A percentile compares a stretch with the other conserved stretches of the same genome.
Conservation (phyloP, 1,284 basidiomycete species). For the Ustilago bromivora region DNA sequence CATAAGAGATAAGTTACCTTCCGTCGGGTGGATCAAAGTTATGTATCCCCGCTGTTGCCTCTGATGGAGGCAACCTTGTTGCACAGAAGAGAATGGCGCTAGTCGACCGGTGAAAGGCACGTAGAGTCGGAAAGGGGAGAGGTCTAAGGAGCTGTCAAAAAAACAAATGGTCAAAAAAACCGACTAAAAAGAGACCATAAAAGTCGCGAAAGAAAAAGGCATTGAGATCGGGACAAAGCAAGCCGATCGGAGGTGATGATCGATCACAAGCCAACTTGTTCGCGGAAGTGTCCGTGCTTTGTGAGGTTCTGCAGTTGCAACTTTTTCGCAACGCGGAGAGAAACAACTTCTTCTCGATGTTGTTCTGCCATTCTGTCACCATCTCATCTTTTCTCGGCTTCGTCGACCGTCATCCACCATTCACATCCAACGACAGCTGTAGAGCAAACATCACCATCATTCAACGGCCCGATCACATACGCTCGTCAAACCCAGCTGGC, state of each 20-base stretch:
- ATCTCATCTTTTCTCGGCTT: conserved; percentile 9
- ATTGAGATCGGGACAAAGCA: conserved; percentile 1
- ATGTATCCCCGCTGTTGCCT: neutral
- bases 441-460: neutral
- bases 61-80: neutral
- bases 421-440: neutral
- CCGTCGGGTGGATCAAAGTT: too few species aligned
- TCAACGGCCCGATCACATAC: neutral
- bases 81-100: neutral
- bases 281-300: conserved; percentile 6
- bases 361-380: conserved; percentile 5
- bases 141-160: neutral
- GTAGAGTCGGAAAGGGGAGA: neutral
- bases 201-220: conserved; percentile 6
- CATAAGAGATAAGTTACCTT: neutral
- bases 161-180: neutral
- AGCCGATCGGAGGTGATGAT: conserved; percentile 15
- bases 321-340: conserved; percentile 31
- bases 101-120: conserved; percentile 3
- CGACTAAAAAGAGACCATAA: conserved; percentile 1
- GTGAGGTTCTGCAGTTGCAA: conserved; percentile 2
- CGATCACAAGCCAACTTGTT: conserved; percentile 28
- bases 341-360: conserved; percentile 19
- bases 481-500: neutral
- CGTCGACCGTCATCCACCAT: neutral